Base-by-base conservation (phyloP, 2,329 filamentous ascomycete genomes). In the Fusarium fujikuroi region DNA sequence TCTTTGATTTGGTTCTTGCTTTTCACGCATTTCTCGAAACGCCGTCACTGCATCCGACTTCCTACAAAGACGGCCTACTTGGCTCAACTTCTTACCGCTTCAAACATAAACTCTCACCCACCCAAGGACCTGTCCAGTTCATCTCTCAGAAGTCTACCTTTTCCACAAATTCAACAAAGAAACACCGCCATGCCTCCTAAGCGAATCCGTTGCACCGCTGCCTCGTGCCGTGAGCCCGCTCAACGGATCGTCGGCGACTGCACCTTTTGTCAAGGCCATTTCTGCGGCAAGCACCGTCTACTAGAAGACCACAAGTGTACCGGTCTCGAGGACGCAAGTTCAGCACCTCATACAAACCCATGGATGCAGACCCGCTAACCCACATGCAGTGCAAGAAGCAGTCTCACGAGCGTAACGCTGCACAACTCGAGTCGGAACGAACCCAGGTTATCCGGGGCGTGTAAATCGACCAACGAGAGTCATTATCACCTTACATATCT, bases 181-280 rank as follows among this genome's bases (percentile, higher is more conserved):
- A 67, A 63, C 9, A 50, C 73, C 80, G 84, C 60, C 75, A 92
- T 91, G 89, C 89, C 92, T 73, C 88, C 91, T 71, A 93, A 92
- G 85, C 94, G 93, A 88, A 91, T 92, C 77, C 92, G 93, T 78
- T 98, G 96, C 87, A 92, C 88, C 74, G 95, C 93, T 86, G 95
- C 95, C 84, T 92, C 95, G 77, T 98, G 96, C 90, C 94, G 91
- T 81, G 92, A 94, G 77, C 89, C 90, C 36, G 95, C 95, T 21
- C 95, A 98, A 83, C 92, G 94, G 75, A 98, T 99, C 79, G 93
- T 98, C 67, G 96, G 96, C 61, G 95, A 98, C 86, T 99, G 96
- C 85, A 92, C 91, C 70, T 98, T 98, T 87, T 99, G 96, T 86
- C 88, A 92, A 63, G 95, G 95, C 50, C 93, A 97, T 82, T 98